Evolutionary conservation across 2,329 filamentous ascomycete genomes (phyloP).

Genomic region (Fusarium veterinarium): DNA sequence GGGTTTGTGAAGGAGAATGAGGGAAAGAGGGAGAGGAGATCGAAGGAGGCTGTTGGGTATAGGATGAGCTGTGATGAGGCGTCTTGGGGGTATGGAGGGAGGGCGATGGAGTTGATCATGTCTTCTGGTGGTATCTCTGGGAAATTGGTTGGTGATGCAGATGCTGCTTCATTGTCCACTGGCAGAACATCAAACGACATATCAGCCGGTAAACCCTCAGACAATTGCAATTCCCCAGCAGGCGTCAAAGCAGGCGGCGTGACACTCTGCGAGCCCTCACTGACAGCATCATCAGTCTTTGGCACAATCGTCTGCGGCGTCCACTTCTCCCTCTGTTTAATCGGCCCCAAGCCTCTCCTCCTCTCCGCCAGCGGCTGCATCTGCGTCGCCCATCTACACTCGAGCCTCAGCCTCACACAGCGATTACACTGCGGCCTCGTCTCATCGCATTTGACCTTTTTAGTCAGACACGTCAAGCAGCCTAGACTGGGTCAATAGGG

Average conservation of each 20-base stretch:
- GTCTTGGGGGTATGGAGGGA: not conserved
- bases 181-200: not conserved
- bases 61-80: not conserved
- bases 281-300: not conserved
- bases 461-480: slow-evolving; percentile 4
- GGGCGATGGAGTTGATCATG: not conserved
- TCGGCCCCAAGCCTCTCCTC: slow-evolving; percentile 1
- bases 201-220: fast-evolving
- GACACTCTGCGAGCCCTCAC: not conserved
- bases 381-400: not conserved
- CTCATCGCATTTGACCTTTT: slow-evolving; percentile 21
- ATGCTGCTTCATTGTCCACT: fast-evolving
- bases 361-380: slow-evolving; percentile 2
- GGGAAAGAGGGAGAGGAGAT: not conserved
- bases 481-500: not conserved
- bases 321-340: slow-evolving; percentile 4
- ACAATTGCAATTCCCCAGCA: not conserved
- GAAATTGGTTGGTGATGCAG: not conserved
- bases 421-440: not conserved
- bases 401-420: not conserved
- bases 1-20: slow-evolving; percentile 12
- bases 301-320: not conserved
- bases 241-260: not conserved
- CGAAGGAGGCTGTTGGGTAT: slow-evolving; percentile 7
- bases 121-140: not conserved